phyloP scores from a whole-genome alignment of 176 grass and related monocot species.

The Cenchrus purpureus region DNA sequence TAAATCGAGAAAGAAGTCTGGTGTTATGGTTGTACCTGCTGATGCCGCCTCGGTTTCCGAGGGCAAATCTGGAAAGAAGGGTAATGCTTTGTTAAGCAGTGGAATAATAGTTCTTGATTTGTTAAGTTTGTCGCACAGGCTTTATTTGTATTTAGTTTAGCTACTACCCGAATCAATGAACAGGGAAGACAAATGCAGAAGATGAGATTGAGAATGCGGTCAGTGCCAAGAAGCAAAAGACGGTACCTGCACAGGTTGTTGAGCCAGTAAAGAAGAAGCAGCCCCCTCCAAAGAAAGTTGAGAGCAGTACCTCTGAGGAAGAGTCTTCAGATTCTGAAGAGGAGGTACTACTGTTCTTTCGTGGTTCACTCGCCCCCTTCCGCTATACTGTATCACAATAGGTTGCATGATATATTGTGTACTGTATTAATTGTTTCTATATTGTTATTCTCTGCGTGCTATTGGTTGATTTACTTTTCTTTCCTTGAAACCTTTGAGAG shows the following conservation, averaged over 20 bases:
- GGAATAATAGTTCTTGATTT: too few species aligned
- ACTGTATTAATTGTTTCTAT: background rate
- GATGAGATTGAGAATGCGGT: constrained; percentile 55
- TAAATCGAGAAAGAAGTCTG: constrained; percentile 50
- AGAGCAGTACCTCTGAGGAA: constrained; percentile 71
- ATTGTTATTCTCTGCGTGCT: background rate
- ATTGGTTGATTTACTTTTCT: too few species aligned
- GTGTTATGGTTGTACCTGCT: constrained; percentile 35
- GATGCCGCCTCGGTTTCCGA: background rate
- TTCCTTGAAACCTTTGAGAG: too few species aligned
- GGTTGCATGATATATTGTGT: background rate
- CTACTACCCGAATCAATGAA: background rate
- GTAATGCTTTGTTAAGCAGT: constrained; percentile 29
- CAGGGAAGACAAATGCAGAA: constrained; percentile 77
- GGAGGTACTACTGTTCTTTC: constrained; percentile 43
- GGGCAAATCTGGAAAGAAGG: constrained; percentile 70
- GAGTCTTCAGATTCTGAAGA: constrained; percentile 77
- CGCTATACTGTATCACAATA: background rate
- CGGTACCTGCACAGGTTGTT: constrained; percentile 19
- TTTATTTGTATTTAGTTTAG: background rate
- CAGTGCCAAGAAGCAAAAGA: constrained; percentile 76
- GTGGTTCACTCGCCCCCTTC: background rate
- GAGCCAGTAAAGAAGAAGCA: constrained; percentile 46
- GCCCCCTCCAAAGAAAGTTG: constrained; percentile 59
- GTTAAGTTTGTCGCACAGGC: background rate